Conservation (phyloP, 805 yeast species). For the Ogataea pini region DNA sequence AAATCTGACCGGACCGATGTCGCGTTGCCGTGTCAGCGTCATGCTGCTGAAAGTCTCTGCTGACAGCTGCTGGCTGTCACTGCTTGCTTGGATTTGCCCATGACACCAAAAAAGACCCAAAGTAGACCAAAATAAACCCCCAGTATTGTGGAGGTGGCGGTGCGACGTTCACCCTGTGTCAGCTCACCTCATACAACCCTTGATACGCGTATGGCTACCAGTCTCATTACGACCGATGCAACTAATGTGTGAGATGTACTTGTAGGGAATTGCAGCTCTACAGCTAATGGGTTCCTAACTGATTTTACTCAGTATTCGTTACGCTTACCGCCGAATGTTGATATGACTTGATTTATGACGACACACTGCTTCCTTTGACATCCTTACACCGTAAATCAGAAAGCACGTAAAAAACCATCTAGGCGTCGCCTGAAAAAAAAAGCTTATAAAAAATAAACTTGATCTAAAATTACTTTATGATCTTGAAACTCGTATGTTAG, state of each 20-base stretch:
- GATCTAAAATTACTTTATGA: not conserved
- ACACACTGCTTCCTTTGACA: too few relatives aligned
- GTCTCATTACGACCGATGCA: too few relatives aligned
- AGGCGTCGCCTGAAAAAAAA: not conserved
- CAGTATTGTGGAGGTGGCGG: conserved; percentile 4
- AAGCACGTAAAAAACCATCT: not conserved
- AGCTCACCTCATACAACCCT: not conserved
- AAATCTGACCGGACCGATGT: not conserved
- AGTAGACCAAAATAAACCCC: not conserved
- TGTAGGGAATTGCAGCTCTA: too few relatives aligned
- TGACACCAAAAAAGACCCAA: too few relatives aligned
- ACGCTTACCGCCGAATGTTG: too few relatives aligned
- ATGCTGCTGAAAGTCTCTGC: not conserved
- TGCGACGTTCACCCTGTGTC: not conserved
- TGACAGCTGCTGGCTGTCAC: too few relatives aligned
- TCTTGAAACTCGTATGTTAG: not conserved
- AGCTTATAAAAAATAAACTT: not conserved
- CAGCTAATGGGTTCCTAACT: too few relatives aligned
- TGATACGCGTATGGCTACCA: not conserved
- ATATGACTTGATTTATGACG: too few relatives aligned
- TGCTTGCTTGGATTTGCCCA: too few relatives aligned
- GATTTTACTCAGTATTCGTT: too few relatives aligned
- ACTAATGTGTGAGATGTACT: too few relatives aligned
- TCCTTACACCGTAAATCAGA: conserved; percentile 5
- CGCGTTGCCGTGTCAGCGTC: not conserved